Conservation (phyloP, 2,329 filamentous ascomycete genomes). For the Penicillium sp. region DNA sequence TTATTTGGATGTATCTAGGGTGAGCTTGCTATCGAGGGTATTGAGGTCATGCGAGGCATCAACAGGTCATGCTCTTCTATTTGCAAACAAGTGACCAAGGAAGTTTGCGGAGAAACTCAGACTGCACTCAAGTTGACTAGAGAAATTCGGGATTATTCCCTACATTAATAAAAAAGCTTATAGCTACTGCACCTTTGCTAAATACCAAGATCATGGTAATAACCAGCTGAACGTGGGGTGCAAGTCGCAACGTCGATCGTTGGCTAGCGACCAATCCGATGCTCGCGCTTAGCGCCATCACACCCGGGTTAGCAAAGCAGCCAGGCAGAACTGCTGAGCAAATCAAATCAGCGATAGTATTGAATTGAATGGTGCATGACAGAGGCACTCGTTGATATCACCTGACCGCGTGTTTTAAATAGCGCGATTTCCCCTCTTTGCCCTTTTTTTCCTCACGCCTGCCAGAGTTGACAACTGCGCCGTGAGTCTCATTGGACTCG, state of each 20-base stretch:
- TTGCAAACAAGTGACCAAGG: slow-evolving; percentile 26
- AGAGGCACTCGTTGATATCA: slow-evolving; percentile 22
- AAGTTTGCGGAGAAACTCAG: slow-evolving; percentile 27
- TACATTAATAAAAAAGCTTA: too few relatives aligned
- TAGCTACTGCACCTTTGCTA: too few relatives aligned
- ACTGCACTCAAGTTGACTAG: slow-evolving; percentile 28
- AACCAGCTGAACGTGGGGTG: slow-evolving; percentile 2
- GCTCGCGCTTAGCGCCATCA: slow-evolving; percentile 11
- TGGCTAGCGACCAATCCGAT: slow-evolving; percentile 9
- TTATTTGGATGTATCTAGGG: slow-evolving; percentile 28
- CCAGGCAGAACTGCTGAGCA: slow-evolving; percentile 3
- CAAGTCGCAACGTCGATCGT: slow-evolving; percentile 13
- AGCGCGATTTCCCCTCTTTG: slow-evolving; percentile 31
- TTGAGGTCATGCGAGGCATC: slow-evolving; percentile 27
- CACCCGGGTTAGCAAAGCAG: slow-evolving; percentile 4
- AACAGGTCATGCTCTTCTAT: slow-evolving; percentile 26
- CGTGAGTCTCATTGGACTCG: slow-evolving; percentile 32
- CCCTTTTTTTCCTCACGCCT: slow-evolving; percentile 45
- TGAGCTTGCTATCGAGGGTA: slow-evolving; percentile 25
- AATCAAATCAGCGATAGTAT: slow-evolving; percentile 1
- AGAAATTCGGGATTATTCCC: slow-evolving; percentile 29
- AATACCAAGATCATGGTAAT: slow-evolving; percentile 1
- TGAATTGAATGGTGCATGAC: slow-evolving; percentile 7
- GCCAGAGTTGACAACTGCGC: slow-evolving; percentile 38
- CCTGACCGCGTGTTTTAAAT: slow-evolving; percentile 25